A percentile compares a stretch with the other conserved stretches of the same genome.
Evolutionary conservation across 164 flowering plant species (phyloP).

Genomic region (Stephania cephalantha): DNA sequence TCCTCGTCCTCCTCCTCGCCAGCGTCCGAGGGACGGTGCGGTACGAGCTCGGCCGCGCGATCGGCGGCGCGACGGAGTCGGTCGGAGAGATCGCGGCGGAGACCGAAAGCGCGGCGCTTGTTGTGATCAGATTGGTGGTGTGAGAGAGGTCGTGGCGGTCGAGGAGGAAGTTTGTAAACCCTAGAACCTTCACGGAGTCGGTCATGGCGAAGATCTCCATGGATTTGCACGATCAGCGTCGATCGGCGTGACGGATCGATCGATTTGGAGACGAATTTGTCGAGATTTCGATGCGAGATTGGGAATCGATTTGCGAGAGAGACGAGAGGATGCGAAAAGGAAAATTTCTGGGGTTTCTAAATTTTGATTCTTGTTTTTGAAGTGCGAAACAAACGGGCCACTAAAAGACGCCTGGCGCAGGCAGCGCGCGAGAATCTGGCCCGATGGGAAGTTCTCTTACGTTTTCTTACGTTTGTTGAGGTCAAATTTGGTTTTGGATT

Average conservation of each 20-base stretch:
- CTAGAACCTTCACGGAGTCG: constrained; percentile 25
- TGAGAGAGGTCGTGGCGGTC: constrained; percentile 10
- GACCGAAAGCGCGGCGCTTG: constrained; percentile 19
- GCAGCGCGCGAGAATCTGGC: too few species aligned
- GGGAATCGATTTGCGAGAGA: neutral
- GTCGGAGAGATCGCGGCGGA: constrained; percentile 35
- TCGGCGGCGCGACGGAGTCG: constrained; percentile 47
- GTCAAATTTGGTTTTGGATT: too few species aligned
- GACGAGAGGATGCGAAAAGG: neutral
- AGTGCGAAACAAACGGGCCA: too few species aligned
- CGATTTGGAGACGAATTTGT: neutral
- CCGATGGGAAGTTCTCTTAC: too few species aligned
- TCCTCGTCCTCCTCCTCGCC: constrained; percentile 30
- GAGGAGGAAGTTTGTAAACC: constrained; percentile 23
- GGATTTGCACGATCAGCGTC: neutral
- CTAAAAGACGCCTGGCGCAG: too few species aligned
- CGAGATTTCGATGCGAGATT: neutral
- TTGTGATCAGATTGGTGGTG: constrained; percentile 10
- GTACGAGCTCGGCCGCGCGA: constrained; percentile 23
- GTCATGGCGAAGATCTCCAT: constrained; percentile 30
- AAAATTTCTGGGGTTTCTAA: neutral
- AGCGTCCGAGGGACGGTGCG: constrained; percentile 31
- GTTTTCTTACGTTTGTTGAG: too few species aligned
- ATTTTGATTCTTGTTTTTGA: neutral
- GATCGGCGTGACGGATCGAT: neutral